Evolutionary conservation across 2,329 filamentous ascomycete genomes (phyloP), one percentile per base, ranked within the genome.

Genomic region (Aspergillus amoenus): DNA sequence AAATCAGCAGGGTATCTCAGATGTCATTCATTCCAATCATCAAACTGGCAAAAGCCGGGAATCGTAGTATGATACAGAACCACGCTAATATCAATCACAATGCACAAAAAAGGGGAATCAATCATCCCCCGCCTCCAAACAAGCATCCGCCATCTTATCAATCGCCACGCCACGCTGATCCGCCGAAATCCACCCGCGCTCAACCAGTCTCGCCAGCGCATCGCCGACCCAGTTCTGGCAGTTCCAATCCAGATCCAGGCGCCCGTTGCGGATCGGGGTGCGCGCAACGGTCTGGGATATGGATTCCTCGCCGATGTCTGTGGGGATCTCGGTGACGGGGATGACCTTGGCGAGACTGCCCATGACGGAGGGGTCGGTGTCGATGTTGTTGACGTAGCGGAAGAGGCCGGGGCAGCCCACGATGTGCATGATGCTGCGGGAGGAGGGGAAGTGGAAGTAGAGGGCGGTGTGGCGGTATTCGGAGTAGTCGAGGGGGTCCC

Each of bases 221-320:
- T 71, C 69, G 1, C 64, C 68, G 11, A 71, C 68, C 69, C 69
- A 71, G 17, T 70, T 68, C 61, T 71, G 68, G 43, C 68, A 70
- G 44, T 70, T 71, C 69, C 68, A 71, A n/a, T 70, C 67, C 12
- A 61, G 51, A 49, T 69, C 59, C 8, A 52, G 7, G 13, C 51
- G 59, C 3, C 64, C 61, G 22, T 70, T 70, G 11, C 62, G 56
- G 8, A 69, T 61, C 4, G 62, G 46, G 12, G 68, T 70, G 4
- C 55, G 52, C 7, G 61, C 48, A 21, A 68, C 63, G 2, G 61
- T 59, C 39, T 54, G 48, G 24, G 61, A 52, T 32, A 70, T 65
- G 6, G 61, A 58, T 13, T 57, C 59, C 2, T 59, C 62, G 13
- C 53, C 64, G 11, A 69, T 65, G 1, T 54, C 46, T 11, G 54